These are phyloP conservation scores for Hypoxylon lienhwacheense DNA, from an alignment of 495 filamentous ascomycete genomes.

Conservation along the genomic window DNA sequence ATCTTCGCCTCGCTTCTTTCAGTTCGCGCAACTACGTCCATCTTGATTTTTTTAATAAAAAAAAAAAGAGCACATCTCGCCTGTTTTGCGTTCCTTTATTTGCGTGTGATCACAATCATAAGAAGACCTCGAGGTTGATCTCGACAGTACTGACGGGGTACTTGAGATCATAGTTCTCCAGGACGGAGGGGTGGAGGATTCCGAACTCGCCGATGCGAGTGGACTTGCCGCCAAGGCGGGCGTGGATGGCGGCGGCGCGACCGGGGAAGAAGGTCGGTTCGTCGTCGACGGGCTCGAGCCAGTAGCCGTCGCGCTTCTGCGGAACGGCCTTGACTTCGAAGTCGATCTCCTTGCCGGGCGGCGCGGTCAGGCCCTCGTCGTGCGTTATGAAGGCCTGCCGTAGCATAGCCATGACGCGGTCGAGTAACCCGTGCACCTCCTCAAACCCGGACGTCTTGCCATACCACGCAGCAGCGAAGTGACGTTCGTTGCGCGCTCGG, in stretches of 20 bases:
- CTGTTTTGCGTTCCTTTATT: neutral
- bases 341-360: conserved; percentile 48
- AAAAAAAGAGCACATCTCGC: too few relatives aligned
- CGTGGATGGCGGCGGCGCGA: conserved; percentile 79
- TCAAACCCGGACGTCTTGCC: conserved; percentile 97
- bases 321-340: conserved; percentile 53
- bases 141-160: conserved; percentile 95
- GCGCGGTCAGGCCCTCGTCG: conserved; percentile 63
- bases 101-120: conserved; percentile 50
- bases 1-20: too few relatives aligned
- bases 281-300: conserved; percentile 82
- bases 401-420: conserved; percentile 91
- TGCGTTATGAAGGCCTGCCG: conserved; percentile 74
- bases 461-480: conserved; percentile 93
- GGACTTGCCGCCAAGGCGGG: conserved; percentile 70
- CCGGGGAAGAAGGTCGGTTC: conserved; percentile 90
- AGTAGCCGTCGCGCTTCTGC: conserved; percentile 68
- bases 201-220: conserved; percentile 82
- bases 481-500: conserved; percentile 85
- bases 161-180: conserved; percentile 91
- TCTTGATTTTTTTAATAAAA: too few relatives aligned
- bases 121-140: conserved; percentile 92
- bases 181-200: conserved; percentile 87
- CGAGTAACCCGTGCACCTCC: conserved; percentile 89
- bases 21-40: too few relatives aligned